Evolutionary conservation across 495 filamentous ascomycete species (phyloP).

Genomic region (Penicillium dipodomyicola): DNA sequence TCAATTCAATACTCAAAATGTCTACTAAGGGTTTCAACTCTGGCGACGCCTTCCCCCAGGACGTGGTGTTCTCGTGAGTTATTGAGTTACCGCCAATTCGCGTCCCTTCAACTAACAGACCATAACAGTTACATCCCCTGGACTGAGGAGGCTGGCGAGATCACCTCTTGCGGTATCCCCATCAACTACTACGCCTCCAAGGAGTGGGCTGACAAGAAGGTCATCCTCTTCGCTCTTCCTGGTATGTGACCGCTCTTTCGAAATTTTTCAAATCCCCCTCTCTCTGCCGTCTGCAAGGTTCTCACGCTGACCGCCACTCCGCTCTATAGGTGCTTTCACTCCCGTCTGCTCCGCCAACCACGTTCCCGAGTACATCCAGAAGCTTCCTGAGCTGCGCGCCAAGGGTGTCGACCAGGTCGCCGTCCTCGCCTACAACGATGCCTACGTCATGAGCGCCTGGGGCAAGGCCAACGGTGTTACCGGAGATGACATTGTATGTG

Average conservation of each 20-base stretch:
- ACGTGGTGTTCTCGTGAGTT: constrained; percentile 70
- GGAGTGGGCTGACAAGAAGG: constrained; percentile 85
- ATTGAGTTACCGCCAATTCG: constrained; percentile 10
- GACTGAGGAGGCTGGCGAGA: constrained; percentile 56
- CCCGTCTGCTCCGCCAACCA: constrained; percentile 87
- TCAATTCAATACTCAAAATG: constrained; percentile 11
- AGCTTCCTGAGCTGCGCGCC: constrained; percentile 65
- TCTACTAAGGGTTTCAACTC: constrained; percentile 60
- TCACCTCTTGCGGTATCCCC: constrained; percentile 76
- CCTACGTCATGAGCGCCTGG: constrained; percentile 93
- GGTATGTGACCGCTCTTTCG: constrained; percentile 47
- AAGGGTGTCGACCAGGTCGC: constrained; percentile 87
- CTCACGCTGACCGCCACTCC: constrained; percentile 21
- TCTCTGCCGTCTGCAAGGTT: constrained; percentile 17
- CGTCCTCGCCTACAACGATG: constrained; percentile 87
- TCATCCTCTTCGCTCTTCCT: constrained; percentile 85
- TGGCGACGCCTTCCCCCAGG: constrained; percentile 80
- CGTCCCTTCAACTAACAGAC: constrained; percentile 2
- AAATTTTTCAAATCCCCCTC: neutral
- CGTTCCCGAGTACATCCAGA: constrained; percentile 80
- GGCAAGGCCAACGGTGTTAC: constrained; percentile 87
- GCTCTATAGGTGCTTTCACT: constrained; percentile 73
- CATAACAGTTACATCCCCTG: constrained; percentile 65
- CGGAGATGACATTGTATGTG: constrained; percentile 71
- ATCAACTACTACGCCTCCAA: constrained; percentile 80